Base-by-base conservation (phyloP, 352 stramenopile species). In the Blastocystis hominis region DNA sequence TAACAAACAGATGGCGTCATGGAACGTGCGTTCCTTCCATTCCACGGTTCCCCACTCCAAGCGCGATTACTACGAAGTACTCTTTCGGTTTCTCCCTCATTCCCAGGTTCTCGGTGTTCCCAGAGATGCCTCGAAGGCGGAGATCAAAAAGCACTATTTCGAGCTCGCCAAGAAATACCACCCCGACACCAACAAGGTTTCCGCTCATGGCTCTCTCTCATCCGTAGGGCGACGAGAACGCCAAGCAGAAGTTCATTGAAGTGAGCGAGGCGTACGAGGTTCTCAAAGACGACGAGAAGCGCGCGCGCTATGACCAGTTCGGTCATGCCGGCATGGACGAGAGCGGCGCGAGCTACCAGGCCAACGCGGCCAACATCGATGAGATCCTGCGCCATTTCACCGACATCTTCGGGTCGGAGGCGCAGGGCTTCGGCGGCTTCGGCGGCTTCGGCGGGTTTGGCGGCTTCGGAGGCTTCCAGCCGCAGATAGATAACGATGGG, bases 131-230 rank as follows among this genome's bases (percentile, higher is more conserved):
- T 91, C 91, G 86, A 95, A 96, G n/a, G 89, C 91, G 9, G 91
- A 97, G 89, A 97, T 97, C 88, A 97, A 97, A 90, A 95, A 95
- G 87, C 94, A 94, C 24, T 98, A 97, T 89, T 93, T 94, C 76
- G 95, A 96, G 89, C 90, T 98, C 20, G 95, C 92, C 53, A 91
- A 97, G 30, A 95, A 97, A 86, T 98, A 97, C 88, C 95, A 98
- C 86, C 95, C 95, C 47, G 94, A 97, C 88, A 94, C 93, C 44
- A 96, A 96, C 89, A 96, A 96, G 87, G 76, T 86, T 77, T 7
- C 10, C 24, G n/a, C 6, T 76, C 9, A 24, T 56, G 24, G 20
- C 13, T 9, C 9, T 36, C 2, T 20, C 6, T 86, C 17, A 76
- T 59, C 20, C 17, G 40, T 86, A 86, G 63, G 92, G 93, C 47